A percentile compares a stretch with the other conserved stretches of the same genome.
Conservation (phyloP, 768 basidiomycete species). For the Xerocomus potaroensis region DNA sequence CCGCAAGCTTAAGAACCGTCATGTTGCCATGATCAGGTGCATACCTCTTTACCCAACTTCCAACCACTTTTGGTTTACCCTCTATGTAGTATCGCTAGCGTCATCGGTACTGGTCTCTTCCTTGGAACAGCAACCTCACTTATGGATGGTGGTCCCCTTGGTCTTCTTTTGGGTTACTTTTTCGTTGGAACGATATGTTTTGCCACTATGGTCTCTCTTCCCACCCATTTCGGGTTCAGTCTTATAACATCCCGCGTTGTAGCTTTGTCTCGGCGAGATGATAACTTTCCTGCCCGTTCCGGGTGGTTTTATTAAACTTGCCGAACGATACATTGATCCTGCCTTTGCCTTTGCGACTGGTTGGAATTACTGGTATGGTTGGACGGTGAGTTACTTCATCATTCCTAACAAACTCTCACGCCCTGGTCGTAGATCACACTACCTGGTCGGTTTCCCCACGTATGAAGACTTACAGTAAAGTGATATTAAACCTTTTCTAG, state of each 20-base stretch:
- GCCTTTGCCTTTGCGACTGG: constrained; percentile 42
- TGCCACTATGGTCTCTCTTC: constrained; percentile 32
- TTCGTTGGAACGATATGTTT: constrained; percentile 37
- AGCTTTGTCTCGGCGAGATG: constrained; percentile 43
- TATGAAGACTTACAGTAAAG: too few relatives aligned
- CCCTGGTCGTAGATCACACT: constrained; percentile 19
- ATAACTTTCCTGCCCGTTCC: constrained; percentile 40
- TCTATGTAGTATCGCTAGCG: constrained; percentile 29
- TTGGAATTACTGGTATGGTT: constrained; percentile 41
- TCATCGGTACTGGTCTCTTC: constrained; percentile 41
- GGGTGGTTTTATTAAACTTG: constrained; percentile 44
- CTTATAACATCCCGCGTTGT: not conserved
- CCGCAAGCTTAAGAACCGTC: constrained; percentile 32
- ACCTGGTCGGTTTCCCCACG: constrained; percentile 15
- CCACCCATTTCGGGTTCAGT: not conserved
- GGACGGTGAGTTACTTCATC: constrained; percentile 18
- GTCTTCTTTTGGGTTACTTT: constrained; percentile 41
- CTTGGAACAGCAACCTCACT: constrained; percentile 34
- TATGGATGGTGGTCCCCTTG: constrained; percentile 41
- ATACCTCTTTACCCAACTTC: too few relatives aligned
- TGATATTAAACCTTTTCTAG: constrained; percentile 18
- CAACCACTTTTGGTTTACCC: not conserved
- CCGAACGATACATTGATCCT: constrained; percentile 46
- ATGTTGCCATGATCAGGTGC: constrained; percentile 36
- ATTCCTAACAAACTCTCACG: constrained; percentile 3